These are phyloP conservation scores for Aegilops tauschii DNA, from an alignment of 176 grass and related monocot species.

Conservation along the genomic window DNA sequence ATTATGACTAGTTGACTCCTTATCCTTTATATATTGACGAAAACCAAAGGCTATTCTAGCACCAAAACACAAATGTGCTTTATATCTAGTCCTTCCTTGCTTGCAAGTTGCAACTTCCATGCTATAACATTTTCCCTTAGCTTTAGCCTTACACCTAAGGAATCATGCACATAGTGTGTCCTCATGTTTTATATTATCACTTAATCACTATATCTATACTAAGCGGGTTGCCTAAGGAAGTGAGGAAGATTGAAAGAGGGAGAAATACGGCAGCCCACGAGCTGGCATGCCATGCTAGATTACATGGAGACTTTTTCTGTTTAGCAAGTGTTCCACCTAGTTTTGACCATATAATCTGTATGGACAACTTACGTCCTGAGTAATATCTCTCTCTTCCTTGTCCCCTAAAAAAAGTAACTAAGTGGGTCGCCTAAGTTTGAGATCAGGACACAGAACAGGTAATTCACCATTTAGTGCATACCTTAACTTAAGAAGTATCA, in stretches of 20 bases:
- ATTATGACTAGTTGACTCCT: not conserved
- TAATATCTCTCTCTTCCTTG: not conserved
- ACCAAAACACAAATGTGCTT: not conserved
- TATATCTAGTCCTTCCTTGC: not conserved
- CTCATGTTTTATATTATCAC: not conserved
- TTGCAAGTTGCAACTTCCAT: conserved; percentile 1
- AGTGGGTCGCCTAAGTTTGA: conserved; percentile 9
- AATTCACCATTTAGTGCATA: conserved; percentile 2
- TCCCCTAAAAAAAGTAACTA: not conserved
- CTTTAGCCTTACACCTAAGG: conserved; percentile 2
- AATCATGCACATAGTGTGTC: not conserved
- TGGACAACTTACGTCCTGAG: not conserved
- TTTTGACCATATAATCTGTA: not conserved
- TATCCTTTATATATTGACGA: not conserved
- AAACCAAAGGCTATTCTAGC: not conserved
- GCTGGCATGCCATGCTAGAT: not conserved
- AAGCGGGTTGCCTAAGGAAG: not conserved
- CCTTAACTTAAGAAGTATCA: not conserved
- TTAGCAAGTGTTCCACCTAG: not conserved
- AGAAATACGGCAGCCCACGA: not conserved
- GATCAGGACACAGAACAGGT: conserved; percentile 5
- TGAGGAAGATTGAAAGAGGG: not conserved
- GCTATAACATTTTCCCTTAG: not conserved
- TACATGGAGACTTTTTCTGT: not conserved
- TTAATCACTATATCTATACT: not conserved